A percentile compares a stretch with the other conserved stretches of the same genome.
Conservation (phyloP, 2,329 filamentous ascomycete genomes). For the Colletotrichum limetticola region DNA sequence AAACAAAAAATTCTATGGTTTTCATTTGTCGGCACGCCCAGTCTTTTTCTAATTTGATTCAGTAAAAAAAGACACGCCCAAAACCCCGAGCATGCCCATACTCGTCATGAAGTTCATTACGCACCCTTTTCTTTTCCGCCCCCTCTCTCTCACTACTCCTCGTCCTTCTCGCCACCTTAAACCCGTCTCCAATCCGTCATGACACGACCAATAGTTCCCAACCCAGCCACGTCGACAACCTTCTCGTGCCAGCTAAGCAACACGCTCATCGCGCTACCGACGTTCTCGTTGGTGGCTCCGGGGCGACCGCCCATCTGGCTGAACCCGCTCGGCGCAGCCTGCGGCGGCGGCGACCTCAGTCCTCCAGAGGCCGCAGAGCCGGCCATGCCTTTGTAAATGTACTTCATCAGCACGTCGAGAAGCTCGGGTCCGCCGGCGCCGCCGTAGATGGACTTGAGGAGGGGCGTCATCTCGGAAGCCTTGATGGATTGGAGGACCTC, state of each 20-base stretch:
- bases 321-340: conserved; percentile 75
- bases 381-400: conserved; percentile 94
- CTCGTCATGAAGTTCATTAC: conserved; percentile 33
- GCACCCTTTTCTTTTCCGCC: conserved; percentile 39
- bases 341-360: conserved; percentile 68
- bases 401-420: conserved; percentile 96
- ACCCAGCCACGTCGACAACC: conserved; percentile 91
- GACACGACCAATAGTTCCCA: conserved; percentile 90
- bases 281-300: conserved; percentile 69
- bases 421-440: conserved; percentile 84
- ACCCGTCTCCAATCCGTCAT: conserved; percentile 98
- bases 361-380: conserved; percentile 51
- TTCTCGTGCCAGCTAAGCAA: conserved; percentile 99
- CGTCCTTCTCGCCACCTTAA: conserved; percentile 51
- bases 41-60: conserved; percentile 12
- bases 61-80: neutral
- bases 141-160: too few relatives aligned
- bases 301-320: conserved; percentile 76
- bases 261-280: conserved; percentile 94
- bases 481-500: conserved; percentile 97
- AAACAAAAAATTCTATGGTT: conserved; percentile 32
- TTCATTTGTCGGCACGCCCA: conserved; percentile 26
- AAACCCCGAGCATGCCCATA: conserved; percentile 13
- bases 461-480: conserved; percentile 92
- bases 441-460: conserved; percentile 83